Conservation (phyloP, 1,139 yeast species). For the Yamadazyma aaseri region DNA sequence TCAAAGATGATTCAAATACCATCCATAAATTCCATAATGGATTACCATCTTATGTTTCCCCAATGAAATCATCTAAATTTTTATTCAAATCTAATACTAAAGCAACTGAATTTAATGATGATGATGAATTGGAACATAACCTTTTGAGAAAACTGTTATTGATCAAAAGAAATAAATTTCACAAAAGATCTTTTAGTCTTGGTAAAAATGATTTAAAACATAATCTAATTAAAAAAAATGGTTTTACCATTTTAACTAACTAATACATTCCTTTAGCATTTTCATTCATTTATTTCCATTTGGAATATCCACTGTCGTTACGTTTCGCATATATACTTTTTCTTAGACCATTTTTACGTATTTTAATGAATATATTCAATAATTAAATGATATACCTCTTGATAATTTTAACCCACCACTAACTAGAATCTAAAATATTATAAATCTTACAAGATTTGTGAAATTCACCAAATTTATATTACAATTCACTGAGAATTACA, state of each 20-base stretch:
- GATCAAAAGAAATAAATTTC: constrained; percentile 28
- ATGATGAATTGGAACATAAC: constrained; percentile 30
- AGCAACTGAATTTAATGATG: constrained; percentile 22
- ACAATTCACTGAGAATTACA: too few species aligned
- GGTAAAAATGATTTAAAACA: constrained; percentile 40
- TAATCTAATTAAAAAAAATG: constrained; percentile 33
- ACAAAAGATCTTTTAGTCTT: constrained; percentile 38
- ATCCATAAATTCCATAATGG: constrained; percentile 28
- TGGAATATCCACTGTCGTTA: constrained; percentile 1
- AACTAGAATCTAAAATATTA: too few species aligned
- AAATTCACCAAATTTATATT: too few species aligned
- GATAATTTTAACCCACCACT: too few species aligned
- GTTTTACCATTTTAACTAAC: constrained; percentile 15
- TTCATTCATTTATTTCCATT: constrained; percentile 1
- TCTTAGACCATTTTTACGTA: constrained; percentile 1
- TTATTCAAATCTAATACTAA: constrained; percentile 13
- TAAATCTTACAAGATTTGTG: too few species aligned
- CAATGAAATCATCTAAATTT: constrained; percentile 14
- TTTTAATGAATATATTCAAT: constrained; percentile 1
- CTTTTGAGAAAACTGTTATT: constrained; percentile 20
- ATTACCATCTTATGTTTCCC: constrained; percentile 17
- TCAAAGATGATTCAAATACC: constrained; percentile 33
- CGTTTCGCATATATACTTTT: constrained; percentile 2
- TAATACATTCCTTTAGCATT: constrained; percentile 2
- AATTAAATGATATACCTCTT: too few species aligned